These are phyloP conservation scores for Hysterangium stoloniferum DNA, from an alignment of 768 basidiomycete genomes.

Conservation along the genomic window DNA sequence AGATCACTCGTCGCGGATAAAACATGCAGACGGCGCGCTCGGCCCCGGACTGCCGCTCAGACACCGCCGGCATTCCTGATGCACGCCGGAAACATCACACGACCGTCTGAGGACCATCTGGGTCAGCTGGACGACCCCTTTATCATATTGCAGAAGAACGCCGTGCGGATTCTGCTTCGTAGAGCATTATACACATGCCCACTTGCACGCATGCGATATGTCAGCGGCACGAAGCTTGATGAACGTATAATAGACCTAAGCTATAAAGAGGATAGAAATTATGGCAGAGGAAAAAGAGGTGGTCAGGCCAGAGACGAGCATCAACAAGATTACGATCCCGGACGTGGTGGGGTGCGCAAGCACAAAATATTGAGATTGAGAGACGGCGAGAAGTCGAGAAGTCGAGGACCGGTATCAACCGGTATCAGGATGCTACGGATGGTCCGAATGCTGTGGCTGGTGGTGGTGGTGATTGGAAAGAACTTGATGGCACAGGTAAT, in stretches of 20 bases:
- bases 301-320: constrained; percentile 97
- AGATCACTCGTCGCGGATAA: no score
- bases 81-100: constrained; percentile 29
- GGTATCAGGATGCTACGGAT: constrained; percentile 75
- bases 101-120: constrained; percentile 65
- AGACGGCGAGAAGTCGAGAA: constrained; percentile 79
- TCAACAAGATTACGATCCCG: constrained; percentile 92
- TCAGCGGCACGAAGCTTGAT: constrained; percentile 97
- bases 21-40: no score
- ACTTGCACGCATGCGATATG: constrained; percentile 83
- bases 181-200: constrained; percentile 90
- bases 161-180: constrained; percentile 96
- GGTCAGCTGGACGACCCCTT: constrained; percentile 66
- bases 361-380: constrained; percentile 64
- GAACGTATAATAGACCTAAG: constrained; percentile 98
- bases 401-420: constrained; percentile 75
- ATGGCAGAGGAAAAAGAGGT: constrained; percentile 94
- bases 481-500: constrained; percentile 37
- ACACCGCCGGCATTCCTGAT: no score
- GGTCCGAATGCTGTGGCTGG: constrained; percentile 75
- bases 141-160: constrained; percentile 49
- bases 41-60: no score
- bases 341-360: constrained; percentile 90
- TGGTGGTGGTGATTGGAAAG: constrained; percentile 84
- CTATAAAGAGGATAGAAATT: constrained; percentile 94